These are phyloP conservation scores for Fusarium sp. DNA, from an alignment of 2,329 filamentous ascomycete genomes.

Conservation along the genomic window DNA sequence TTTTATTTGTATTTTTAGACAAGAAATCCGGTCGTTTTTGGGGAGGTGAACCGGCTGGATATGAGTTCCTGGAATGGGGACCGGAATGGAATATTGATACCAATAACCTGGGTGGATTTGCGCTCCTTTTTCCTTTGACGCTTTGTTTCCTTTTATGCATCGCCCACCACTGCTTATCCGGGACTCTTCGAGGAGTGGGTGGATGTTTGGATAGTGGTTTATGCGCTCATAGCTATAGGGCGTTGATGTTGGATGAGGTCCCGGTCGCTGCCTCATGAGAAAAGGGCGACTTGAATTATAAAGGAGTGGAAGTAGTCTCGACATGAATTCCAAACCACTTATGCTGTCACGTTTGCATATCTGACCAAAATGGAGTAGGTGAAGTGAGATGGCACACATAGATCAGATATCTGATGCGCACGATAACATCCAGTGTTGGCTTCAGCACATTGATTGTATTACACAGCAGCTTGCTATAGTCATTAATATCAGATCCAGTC, in stretches of 20 bases:
- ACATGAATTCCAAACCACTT: constrained; percentile 26
- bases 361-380: too few relatives aligned
- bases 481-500: too few relatives aligned
- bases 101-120: constrained; percentile 41
- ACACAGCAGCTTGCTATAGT: too few relatives aligned
- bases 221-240: constrained; percentile 8
- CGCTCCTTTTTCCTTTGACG: constrained; percentile 28
- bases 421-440: neutral
- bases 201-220: constrained; percentile 19
- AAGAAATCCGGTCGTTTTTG: constrained; percentile 22
- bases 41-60: constrained; percentile 26
- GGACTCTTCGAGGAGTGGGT: neutral
- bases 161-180: neutral
- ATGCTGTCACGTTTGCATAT: neutral
- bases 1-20: constrained; percentile 39
- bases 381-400: neutral
- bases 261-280: constrained; percentile 2
- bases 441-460: neutral
- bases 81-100: constrained; percentile 44
- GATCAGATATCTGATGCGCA: neutral
- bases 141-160: constrained; percentile 12
- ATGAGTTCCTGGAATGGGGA: constrained; percentile 24
- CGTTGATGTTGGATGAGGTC: constrained; percentile 22
- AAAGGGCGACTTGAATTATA: constrained; percentile 12
- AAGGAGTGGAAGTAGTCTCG: constrained; percentile 19